Percentiles rank a stretch among this genome's conserved stretches.
Evolutionary conservation across 1,284 basidiomycete genomes (phyloP).

Genomic region (Pseudozyma flocculosa): DNA sequence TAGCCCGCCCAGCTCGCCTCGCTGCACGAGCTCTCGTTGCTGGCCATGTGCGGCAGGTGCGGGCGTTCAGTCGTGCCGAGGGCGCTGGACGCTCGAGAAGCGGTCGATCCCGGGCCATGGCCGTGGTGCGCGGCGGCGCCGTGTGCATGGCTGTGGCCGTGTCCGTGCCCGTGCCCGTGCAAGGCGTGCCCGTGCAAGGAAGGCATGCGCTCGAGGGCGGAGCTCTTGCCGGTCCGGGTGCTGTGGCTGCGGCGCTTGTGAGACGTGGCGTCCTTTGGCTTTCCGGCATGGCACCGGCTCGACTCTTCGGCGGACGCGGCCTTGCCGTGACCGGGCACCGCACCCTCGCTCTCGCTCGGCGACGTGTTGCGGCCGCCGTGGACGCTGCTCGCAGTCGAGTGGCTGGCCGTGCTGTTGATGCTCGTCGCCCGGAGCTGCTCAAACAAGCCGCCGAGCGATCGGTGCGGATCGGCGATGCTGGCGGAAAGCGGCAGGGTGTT

Average conservation of each 20-base stretch:
- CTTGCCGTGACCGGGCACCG: constrained; percentile 11
- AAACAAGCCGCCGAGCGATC: constrained; percentile 31
- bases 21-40: neutral
- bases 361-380: constrained; percentile 17
- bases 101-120: neutral
- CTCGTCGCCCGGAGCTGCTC: constrained; percentile 32
- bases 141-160: constrained; percentile 11
- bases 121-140: constrained; percentile 1
- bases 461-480: constrained; percentile 8
- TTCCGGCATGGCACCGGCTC: constrained; percentile 27
- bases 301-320: constrained; percentile 37
- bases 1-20: neutral
- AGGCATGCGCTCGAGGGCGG: constrained; percentile 28
- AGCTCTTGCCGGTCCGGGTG: constrained; percentile 31
- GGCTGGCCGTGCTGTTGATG: constrained; percentile 15
- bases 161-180: constrained; percentile 13
- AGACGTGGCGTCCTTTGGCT: constrained; percentile 12
- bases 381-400: constrained; percentile 25
- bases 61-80: neutral
- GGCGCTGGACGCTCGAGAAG: neutral
- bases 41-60: neutral
- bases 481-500: constrained; percentile 19
- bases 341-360: constrained; percentile 22
- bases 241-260: constrained; percentile 36
- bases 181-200: constrained; percentile 28